Evolutionary conservation across 192 early-diverging fungal species (phyloP), one percentile per base, ranked within the genome.

Genomic region (Backusella circina): DNA sequence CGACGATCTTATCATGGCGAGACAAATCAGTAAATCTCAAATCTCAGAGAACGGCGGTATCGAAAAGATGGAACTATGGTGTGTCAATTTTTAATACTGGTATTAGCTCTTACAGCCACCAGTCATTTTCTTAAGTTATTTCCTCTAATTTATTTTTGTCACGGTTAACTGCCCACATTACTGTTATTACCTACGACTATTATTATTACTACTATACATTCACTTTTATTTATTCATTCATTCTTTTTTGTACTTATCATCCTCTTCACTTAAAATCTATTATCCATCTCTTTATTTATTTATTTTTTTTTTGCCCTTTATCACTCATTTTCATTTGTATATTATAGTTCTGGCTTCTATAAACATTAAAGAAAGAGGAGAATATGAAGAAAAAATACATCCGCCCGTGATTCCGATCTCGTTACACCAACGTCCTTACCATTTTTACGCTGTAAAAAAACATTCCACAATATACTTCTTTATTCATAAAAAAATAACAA

Each of bases 1-100:
- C 37, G 96, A 97, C 33, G 96, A 98, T 80, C 90, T 92, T 77
- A 86, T 92, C 57, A 88, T 95, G 79, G 90, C 90, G 38, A 88
- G 87, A 75, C 86, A 84, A 10, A 86, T 85, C 41, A 82, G 84
- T 35, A 81, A 83, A 30, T 80, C 83, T 6, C 85, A 90, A 31
- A 81, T 83, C 76, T 5, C 57, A 71, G 9, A 84, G 74, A 61
- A 61, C n/a, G 3, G 76, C 79, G 71, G 82, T 84, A 81, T 88
- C 1, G 88, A 89, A 65, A 82, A 87, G 41, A 57, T 89, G n/a
- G 88, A 90, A 65, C 80, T 91, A 9, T 91, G 88, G 90, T 84
- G 83, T 64, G n/a, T 73, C 50, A 66, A 30, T 61, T 4, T 28
- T 13, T 61, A 61, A 61, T 54, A 54, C 51, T 23, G n/a, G 51